These are phyloP conservation scores for Leccinum fibrillosum DNA, from an alignment of 768 basidiomycete genomes.

Conservation along the genomic window DNA sequence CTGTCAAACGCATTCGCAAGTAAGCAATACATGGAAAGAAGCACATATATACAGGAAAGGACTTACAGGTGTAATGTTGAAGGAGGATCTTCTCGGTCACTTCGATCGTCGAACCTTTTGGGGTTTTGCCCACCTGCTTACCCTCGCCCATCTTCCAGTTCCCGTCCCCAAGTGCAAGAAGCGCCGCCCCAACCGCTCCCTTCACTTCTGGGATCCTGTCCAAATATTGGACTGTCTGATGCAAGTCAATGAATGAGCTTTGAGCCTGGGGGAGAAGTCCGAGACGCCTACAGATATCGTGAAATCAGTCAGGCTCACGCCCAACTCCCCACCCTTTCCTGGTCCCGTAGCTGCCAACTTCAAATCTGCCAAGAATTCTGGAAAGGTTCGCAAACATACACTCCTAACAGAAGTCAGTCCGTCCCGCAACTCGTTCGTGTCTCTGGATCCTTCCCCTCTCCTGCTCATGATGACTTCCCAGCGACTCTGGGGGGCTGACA, in stretches of 20 bases:
- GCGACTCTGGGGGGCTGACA: constrained; percentile 52
- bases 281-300: constrained; percentile 44
- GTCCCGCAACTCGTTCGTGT: constrained; percentile 70
- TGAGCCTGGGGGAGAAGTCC: background rate
- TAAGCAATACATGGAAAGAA: background rate
- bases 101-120: constrained; percentile 39
- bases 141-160: constrained; percentile 94
- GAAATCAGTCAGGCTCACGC: constrained; percentile 63
- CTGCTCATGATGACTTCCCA: constrained; percentile 67
- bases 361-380: constrained; percentile 78
- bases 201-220: constrained; percentile 68
- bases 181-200: constrained; percentile 59
- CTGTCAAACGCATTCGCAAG: constrained; percentile 33
- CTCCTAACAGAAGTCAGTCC: constrained; percentile 60
- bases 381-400: constrained; percentile 77
- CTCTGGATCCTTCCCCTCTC: constrained; percentile 44
- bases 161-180: constrained; percentile 75
- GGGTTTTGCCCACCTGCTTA: constrained; percentile 52
- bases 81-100: constrained; percentile 58
- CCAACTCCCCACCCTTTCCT: constrained; percentile 55
- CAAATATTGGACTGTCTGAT: constrained; percentile 65
- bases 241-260: background rate
- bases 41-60: background rate
- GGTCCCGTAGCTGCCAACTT: constrained; percentile 53
- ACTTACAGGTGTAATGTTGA: constrained; percentile 74